phyloP scores from a whole-genome alignment of 257 asterid species.

The Solanum arcanum region DNA sequence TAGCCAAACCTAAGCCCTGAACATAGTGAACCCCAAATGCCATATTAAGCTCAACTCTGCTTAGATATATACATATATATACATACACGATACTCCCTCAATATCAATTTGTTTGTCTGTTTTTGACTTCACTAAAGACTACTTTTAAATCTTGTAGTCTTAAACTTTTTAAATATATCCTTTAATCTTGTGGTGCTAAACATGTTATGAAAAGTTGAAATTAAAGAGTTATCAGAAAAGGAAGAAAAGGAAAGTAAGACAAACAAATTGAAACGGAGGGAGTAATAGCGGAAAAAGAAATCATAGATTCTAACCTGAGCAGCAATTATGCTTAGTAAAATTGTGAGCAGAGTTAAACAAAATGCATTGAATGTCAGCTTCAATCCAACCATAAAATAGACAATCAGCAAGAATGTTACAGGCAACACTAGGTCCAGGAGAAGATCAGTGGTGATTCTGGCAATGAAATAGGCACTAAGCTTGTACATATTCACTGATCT shows the following conservation, averaged over 20 bases:
- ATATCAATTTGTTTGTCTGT: not conserved
- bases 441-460: slow-evolving; percentile 29
- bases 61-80: not conserved
- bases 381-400: slow-evolving; percentile 35
- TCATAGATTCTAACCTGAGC: slow-evolving; percentile 20
- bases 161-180: no score
- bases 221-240: not conserved
- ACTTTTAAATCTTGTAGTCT: no score
- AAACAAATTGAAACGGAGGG: not conserved
- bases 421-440: slow-evolving; percentile 31
- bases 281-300: not conserved
- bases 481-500: slow-evolving; percentile 42
- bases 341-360: slow-evolving; percentile 14
- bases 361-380: slow-evolving; percentile 23
- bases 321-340: slow-evolving; percentile 28
- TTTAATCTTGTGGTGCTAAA: not conserved
- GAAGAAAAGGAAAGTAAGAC: not conserved
- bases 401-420: slow-evolving; percentile 14
- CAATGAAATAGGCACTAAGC: slow-evolving; percentile 29
- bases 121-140: not conserved
- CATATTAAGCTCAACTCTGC: not conserved
- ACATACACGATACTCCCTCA: not conserved
- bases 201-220: not conserved
- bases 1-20: slow-evolving; percentile 26
- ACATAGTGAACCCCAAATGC: not conserved